Evolutionary conservation across 2,329 filamentous ascomycete species (phyloP), one percentile per base, ranked within the genome.

Genomic region (Chalaropsis ovoidea): DNA sequence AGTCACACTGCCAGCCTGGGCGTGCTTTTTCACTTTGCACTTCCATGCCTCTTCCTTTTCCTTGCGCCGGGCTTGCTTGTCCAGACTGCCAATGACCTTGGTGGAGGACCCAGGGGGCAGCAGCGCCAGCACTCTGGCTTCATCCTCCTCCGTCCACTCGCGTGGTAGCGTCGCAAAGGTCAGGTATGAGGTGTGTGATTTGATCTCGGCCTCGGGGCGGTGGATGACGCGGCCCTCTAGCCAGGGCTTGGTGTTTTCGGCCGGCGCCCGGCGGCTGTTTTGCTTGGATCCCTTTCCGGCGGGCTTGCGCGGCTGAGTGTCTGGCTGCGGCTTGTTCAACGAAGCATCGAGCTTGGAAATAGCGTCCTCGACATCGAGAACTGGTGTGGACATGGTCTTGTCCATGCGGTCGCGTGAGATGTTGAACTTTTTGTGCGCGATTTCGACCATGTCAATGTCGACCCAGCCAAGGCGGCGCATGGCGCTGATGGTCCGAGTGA

Each of bases 171-270:
- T 79, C 0, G 94, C 94, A 77, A 99, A 99, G 3, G 95, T 88
- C 3, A 99, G 81, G 74, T 99, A 99, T n/a, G 89, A 94, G 0
- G 94, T 99, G 75, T 99, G 94, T 7, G 89, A 94, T 80, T 96
- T 96, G 68, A 97, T 78, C 72, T 99, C 94, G 0, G 86, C 78
- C 76, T 99, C 94, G 0, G 89, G 86, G 27, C 90, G 83, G 71
- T 95, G 90, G 39, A 90, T 81, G 49, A 97, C 72, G 35, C 84
- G 83, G 0, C 94, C 94, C 68, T 92, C 84, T 72, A 88, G 83
- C 77, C 86, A 95, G 0, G 82, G 74, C 68, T 89, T 85, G 13
- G 58, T 60, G 19, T 54, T 54, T 8, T 62, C 66, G 10, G 49
- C 56, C n/a, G 27, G 47, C 11, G 35, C 22, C 2, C 54, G 54